Conservation (phyloP, 2,329 filamentous ascomycete species). For the Domatiomyces catenatus region DNA sequence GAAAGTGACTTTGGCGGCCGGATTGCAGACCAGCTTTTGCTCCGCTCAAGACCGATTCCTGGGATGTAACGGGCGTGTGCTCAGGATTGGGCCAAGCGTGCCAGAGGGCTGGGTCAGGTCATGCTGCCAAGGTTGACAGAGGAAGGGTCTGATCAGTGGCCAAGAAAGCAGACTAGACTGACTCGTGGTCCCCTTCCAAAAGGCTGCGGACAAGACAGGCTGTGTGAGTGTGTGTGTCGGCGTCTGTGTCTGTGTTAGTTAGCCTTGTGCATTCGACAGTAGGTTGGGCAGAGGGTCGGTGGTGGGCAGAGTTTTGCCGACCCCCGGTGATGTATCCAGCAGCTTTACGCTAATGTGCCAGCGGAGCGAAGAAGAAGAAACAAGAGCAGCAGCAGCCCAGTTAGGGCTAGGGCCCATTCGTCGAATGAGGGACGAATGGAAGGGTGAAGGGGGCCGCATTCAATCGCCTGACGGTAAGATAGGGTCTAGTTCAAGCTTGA, state of each 20-base stretch:
- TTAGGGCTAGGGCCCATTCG: neutral
- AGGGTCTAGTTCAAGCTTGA: neutral
- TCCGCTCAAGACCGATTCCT: neutral
- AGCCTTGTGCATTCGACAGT: neutral
- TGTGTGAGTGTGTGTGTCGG: no score
- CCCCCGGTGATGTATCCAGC: neutral
- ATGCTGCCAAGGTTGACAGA: neutral
- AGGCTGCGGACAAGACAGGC: no score
- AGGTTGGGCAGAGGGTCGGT: neutral
- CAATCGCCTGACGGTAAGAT: neutral
- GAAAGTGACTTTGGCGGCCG: neutral
- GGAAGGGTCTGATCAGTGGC: neutral
- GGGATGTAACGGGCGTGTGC: neutral
- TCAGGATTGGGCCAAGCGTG: neutral
- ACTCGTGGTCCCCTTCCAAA: neutral
- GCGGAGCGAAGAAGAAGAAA: neutral
- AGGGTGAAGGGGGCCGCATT: neutral
- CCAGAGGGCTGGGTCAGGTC: neutral
- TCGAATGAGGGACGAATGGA: neutral
- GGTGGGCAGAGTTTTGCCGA: neutral
- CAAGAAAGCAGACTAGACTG: neutral
- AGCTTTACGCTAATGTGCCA: neutral
- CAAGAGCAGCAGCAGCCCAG: neutral
- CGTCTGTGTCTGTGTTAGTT: no score
- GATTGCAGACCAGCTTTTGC: neutral